Conservation (phyloP, 2,329 filamentous ascomycete genomes). For the Beauveria sp. region DNA sequence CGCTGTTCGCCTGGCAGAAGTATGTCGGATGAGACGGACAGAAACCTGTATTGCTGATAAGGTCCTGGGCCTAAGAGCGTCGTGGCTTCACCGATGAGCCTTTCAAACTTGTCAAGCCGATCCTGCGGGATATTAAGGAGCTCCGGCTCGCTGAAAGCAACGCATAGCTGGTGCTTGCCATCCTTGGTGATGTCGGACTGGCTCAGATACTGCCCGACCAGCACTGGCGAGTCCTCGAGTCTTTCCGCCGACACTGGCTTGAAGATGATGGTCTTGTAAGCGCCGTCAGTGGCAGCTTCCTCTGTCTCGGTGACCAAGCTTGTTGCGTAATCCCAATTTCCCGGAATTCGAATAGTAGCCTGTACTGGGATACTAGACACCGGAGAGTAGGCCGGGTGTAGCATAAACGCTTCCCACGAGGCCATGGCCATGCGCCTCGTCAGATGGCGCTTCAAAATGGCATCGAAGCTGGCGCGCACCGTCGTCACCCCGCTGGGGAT, state of each 20-base stretch:
- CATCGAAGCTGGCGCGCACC: conserved; percentile 8
- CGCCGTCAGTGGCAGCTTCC: not conserved
- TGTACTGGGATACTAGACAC: not conserved
- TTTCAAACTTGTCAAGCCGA: conserved; percentile 3
- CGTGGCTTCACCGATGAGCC: not conserved
- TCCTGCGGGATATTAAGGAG: not conserved
- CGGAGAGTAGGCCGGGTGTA: not conserved
- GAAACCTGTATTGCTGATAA: not conserved
- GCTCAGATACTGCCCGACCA: conserved; percentile 4
- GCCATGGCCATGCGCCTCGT: conserved; percentile 10
- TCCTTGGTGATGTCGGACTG: not conserved
- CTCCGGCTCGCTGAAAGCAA: conserved; percentile 1
- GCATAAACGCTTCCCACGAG: conserved; percentile 6
- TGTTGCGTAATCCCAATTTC: conserved; percentile 6
- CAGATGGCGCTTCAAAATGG: not conserved
- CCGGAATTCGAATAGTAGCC: conserved; percentile 2
- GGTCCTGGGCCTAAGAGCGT: conserved; percentile 2
- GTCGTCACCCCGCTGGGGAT: conserved; percentile 1
- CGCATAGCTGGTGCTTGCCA: conserved; percentile 9
- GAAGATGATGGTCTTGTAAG: not conserved
- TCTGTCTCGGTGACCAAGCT: not conserved
- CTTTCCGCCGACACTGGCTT: not conserved
- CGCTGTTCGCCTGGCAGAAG: not conserved
- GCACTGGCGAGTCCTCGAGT: conserved; percentile 11
- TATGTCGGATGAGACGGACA: not conserved